These are phyloP conservation scores for Paraglomus occultum DNA, from an alignment of 192 early-diverging fungal genomes.

Conservation along the genomic window DNA sequence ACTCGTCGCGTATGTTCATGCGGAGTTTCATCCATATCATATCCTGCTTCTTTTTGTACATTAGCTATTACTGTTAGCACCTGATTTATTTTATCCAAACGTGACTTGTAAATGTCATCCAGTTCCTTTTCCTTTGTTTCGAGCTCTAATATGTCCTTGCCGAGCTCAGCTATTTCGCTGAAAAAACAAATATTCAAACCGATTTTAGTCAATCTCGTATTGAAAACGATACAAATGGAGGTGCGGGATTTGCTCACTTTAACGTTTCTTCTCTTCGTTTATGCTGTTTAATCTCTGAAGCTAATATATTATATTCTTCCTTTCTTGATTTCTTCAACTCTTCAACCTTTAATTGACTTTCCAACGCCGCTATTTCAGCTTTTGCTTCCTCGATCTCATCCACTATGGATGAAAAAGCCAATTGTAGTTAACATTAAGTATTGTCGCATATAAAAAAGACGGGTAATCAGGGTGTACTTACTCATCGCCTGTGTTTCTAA, in stretches of 20 bases:
- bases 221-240: neutral
- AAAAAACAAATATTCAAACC: neutral
- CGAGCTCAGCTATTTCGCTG: neutral
- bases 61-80: neutral
- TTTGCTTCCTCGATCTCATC: slow-evolving; percentile 35
- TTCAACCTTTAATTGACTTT: slow-evolving; percentile 43
- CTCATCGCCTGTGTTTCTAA: slow-evolving; percentile 36
- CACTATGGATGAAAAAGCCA: slow-evolving; percentile 23
- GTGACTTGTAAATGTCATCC: neutral
- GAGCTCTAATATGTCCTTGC: neutral
- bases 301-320: slow-evolving; percentile 55
- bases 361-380: slow-evolving; percentile 44
- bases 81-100: neutral
- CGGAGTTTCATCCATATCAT: neutral
- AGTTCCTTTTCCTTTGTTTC: neutral
- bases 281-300: slow-evolving; percentile 46
- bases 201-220: neutral
- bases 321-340: slow-evolving; percentile 46
- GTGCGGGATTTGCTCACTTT: slow-evolving; percentile 30
- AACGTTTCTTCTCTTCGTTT: slow-evolving; percentile 32
- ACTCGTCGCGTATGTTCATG: no score
- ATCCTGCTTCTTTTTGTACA: slow-evolving; percentile 7
- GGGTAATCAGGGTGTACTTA: slow-evolving; percentile 14
- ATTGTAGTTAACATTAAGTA: neutral
- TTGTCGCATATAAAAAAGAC: no score